A percentile compares a stretch with the other conserved stretches of the same genome.
Conservation (phyloP, 345 rosid species). For the Salix suchowensis region DNA sequence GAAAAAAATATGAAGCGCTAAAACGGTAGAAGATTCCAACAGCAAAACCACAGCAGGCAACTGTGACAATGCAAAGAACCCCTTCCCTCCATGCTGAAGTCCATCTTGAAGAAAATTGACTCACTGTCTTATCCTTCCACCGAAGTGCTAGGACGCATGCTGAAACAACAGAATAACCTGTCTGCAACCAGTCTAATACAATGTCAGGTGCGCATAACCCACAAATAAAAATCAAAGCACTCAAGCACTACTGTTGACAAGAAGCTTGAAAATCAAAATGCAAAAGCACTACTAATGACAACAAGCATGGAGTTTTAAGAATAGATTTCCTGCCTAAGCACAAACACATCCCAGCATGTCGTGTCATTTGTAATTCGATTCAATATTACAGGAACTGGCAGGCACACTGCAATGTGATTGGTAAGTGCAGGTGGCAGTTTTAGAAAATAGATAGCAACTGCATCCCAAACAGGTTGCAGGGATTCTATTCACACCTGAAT, state of each 20-base stretch:
- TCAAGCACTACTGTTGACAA: background rate
- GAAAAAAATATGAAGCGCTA: constrained; percentile 45
- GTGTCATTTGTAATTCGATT: background rate
- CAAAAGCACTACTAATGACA: background rate
- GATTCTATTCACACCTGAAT: background rate
- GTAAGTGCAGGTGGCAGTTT: background rate
- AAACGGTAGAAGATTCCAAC: constrained; percentile 66
- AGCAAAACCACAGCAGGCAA: constrained; percentile 73
- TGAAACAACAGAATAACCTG: constrained; percentile 96
- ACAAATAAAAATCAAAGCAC: background rate
- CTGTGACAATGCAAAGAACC: constrained; percentile 55
- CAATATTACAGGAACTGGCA: background rate
- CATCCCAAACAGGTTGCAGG: background rate
- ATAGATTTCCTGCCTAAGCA: background rate
- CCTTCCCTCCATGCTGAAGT: constrained; percentile 71
- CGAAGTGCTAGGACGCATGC: constrained; percentile 83
- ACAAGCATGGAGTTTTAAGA: background rate
- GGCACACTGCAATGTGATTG: background rate
- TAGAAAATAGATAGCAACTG: background rate
- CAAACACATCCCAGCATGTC: background rate
- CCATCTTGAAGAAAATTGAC: constrained; percentile 45
- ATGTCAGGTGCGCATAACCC: constrained; percentile 7
- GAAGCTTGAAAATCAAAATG: background rate
- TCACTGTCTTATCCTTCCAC: constrained; percentile 56
- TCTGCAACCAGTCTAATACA: constrained; percentile 47